Evolutionary conservation across 2,329 filamentous ascomycete species (phyloP), one percentile per base, ranked within the genome.

Genomic region (Bipolaris sorokiniana): DNA sequence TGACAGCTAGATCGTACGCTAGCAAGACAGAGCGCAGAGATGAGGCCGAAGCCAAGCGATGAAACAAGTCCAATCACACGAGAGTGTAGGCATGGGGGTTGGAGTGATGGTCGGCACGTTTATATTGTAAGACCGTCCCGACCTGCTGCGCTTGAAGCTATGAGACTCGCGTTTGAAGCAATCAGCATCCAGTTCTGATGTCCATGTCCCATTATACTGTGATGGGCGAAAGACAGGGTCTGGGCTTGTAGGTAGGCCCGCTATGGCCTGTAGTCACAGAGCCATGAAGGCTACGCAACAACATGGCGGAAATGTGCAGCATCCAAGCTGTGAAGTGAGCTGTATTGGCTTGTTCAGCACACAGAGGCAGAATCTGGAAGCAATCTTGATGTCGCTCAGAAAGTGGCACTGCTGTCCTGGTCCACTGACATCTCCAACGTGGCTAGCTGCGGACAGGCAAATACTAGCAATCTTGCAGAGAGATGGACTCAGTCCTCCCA

Each of bases 401-500:
- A 41, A 58, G 54, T 64, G 59, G 41, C 56, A 54, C 44, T 20
- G 47, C 51, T 52, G 61, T 69, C 55, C 65, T 62, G 56, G 58
- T 54, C 40, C 26, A 40, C 26, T 44, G 23, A 38, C 16, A 45
- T 42, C 40, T 58, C 38, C 59, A 65, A 68, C 66, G 66, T 73
- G 66, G 69, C 66, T 66, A 64, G 64, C 66, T 63, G 49, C 33
- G 44, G 37, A 36, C 44, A 48, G 40, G 40, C 53, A 58, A 58
- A 59, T 63, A 48, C 65, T 61, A 46, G 7, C 57, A 69, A 61
- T 62, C 60, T 65, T 61, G 57, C 58, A 22, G 37, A 53, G 42
- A 38, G 48, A 40, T 52, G 45, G 40, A 36, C 34, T 51, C 48
- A 52, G 50, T 33, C 55, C 26, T 36, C 41, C 20, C 52, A 44